Conservation (phyloP, 2,329 filamentous ascomycete species). For the Plectosphaerella sp. region DNA sequence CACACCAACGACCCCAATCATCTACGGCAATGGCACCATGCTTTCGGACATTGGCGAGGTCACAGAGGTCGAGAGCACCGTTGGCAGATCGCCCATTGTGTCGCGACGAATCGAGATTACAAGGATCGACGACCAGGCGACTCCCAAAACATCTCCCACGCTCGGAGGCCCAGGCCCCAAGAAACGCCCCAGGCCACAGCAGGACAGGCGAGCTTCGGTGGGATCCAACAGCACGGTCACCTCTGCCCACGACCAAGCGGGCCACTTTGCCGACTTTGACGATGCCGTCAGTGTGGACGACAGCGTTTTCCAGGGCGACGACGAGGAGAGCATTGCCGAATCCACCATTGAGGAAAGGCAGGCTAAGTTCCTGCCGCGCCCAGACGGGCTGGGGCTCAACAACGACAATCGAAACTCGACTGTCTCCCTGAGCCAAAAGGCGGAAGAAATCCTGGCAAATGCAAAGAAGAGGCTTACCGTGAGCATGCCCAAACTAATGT, state of each 20-base stretch:
- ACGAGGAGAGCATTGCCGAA: constrained; percentile 61
- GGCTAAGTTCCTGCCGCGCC: constrained; percentile 17
- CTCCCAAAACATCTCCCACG: constrained; percentile 40
- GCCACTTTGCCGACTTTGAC: constrained; percentile 57
- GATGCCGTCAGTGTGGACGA: constrained; percentile 59
- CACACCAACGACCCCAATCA: constrained; percentile 57
- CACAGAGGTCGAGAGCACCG: constrained; percentile 47
- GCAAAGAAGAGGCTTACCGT: constrained; percentile 86
- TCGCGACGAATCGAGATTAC: background rate
- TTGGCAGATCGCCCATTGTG: constrained; percentile 24
- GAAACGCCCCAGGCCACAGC: constrained; percentile 35
- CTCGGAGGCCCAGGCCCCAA: constrained; percentile 38
- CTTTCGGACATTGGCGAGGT: constrained; percentile 60
- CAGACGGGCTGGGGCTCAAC: constrained; percentile 16
- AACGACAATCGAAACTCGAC: constrained; percentile 60
- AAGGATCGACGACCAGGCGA: constrained; percentile 23
- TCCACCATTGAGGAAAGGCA: constrained; percentile 46
- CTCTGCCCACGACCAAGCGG: constrained; percentile 42
- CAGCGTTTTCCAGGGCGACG: constrained; percentile 62
- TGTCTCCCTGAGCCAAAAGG: constrained; percentile 71
- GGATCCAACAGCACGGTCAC: constrained; percentile 60
- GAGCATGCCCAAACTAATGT: constrained; percentile 51
- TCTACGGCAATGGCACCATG: constrained; percentile 67
- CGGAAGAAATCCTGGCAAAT: constrained; percentile 87
- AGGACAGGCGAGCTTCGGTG: constrained; percentile 49